Conservation (phyloP, 1,284 basidiomycete genomes). For the Porogramme epimiltina region DNA sequence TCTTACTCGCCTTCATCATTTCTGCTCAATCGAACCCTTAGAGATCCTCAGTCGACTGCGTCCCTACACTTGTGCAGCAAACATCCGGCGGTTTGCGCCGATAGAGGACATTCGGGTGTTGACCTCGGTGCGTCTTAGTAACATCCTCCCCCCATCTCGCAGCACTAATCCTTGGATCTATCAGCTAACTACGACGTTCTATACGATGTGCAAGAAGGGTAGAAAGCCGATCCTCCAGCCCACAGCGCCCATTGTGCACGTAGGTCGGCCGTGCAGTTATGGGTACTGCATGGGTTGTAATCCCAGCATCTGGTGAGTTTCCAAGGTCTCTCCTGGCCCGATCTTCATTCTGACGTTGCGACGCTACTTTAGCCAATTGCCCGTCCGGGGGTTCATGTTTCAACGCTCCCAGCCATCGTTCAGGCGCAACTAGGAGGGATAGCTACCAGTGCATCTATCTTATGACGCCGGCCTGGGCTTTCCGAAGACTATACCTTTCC, state of each 20-base stretch:
- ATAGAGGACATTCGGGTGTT: constrained; percentile 49
- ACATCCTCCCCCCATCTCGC: neutral
- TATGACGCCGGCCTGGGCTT: too few relatives aligned
- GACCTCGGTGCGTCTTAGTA: constrained; percentile 47
- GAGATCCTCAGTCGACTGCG: constrained; percentile 63
- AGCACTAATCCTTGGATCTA: neutral
- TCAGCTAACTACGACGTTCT: constrained; percentile 72
- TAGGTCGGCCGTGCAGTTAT: constrained; percentile 34
- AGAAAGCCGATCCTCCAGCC: constrained; percentile 51
- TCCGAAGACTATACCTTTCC: too few relatives aligned
- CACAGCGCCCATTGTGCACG: constrained; percentile 5
- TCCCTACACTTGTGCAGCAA: constrained; percentile 65
- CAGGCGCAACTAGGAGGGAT: too few relatives aligned
- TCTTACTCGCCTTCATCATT: neutral
- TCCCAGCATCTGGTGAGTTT: constrained; percentile 60
- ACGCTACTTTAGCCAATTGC: constrained; percentile 56
- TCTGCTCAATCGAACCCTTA: constrained; percentile 30
- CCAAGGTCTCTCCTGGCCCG: neutral
- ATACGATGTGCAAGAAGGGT: constrained; percentile 67
- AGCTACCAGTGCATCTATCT: too few relatives aligned
- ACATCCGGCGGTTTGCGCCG: constrained; percentile 64
- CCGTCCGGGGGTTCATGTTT: constrained; percentile 66
- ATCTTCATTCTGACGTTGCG: constrained; percentile 7
- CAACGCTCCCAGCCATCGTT: too few relatives aligned
- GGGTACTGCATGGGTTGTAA: constrained; percentile 58